phyloP scores from a whole-genome alignment of 2,329 filamentous ascomycete genomes.

The Aureobasidium vineae region DNA sequence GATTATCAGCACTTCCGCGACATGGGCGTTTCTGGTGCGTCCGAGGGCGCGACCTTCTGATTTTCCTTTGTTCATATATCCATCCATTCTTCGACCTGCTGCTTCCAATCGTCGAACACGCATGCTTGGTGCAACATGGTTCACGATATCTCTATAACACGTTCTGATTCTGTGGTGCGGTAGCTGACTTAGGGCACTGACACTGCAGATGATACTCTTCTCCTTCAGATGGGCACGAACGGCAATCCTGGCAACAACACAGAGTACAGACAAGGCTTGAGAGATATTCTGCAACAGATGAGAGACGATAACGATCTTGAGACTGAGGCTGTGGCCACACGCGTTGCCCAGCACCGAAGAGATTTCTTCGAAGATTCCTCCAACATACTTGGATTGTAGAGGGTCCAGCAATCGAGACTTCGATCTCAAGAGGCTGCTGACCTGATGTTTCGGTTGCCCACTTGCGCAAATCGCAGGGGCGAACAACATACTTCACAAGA shows the following conservation, averaged over 20 bases:
- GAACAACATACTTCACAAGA: neutral
- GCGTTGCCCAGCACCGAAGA: slow-evolving; percentile 65
- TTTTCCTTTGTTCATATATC: slow-evolving; percentile 27
- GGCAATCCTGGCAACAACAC: slow-evolving; percentile 31
- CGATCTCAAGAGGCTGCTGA: slow-evolving; percentile 1
- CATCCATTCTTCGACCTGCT: neutral
- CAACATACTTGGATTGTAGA: slow-evolving; percentile 52
- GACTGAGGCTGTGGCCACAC: slow-evolving; percentile 64
- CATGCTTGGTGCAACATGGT: slow-evolving; percentile 1
- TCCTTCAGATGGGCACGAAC: slow-evolving; percentile 35
- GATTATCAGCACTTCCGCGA: slow-evolving; percentile 75
- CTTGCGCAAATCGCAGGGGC: neutral
- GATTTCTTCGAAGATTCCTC: slow-evolving; percentile 63
- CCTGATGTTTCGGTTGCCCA: neutral
- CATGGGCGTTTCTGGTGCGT: slow-evolving; percentile 74
- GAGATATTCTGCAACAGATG: slow-evolving; percentile 59
- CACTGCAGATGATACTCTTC: slow-evolving; percentile 37
- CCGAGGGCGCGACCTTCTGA: slow-evolving; percentile 32
- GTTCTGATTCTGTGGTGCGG: slow-evolving; percentile 19
- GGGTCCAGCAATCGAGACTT: neutral
- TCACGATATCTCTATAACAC: neutral
- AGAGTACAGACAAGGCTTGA: slow-evolving; percentile 61
- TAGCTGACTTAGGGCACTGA: slow-evolving; percentile 37
- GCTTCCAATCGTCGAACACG: slow-evolving; percentile 2
- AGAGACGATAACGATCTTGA: slow-evolving; percentile 61